phyloP scores from a whole-genome alignment of 305 asterid species.

The Fraxinus xanthoxyloides region DNA sequence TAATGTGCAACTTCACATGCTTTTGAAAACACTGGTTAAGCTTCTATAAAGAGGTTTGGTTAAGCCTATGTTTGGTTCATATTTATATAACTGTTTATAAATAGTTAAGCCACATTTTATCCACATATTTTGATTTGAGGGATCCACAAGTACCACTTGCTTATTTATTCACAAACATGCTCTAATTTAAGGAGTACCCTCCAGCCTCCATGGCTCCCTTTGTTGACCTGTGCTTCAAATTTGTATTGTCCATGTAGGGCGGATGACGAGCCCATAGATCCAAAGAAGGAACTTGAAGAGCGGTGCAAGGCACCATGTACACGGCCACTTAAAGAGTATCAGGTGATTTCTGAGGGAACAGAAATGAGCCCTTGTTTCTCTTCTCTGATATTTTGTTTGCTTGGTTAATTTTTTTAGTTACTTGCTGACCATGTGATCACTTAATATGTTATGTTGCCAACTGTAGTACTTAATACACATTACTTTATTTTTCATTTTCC shows the following conservation, averaged over 20 bases:
- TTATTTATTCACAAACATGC: background rate
- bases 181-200: background rate
- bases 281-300: conserved; percentile 53
- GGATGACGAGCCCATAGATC: conserved; percentile 60
- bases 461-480: conserved; percentile 4
- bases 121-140: background rate
- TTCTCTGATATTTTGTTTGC: background rate
- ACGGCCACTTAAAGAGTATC: conserved; percentile 57
- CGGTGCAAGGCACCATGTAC: conserved; percentile 68
- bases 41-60: background rate
- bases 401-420: background rate
- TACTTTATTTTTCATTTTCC: background rate
- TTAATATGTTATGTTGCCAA: background rate
- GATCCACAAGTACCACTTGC: background rate
- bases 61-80: background rate
- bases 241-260: conserved; percentile 37
- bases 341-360: conserved; percentile 29
- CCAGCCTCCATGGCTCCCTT: background rate
- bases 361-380: background rate
- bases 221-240: background rate
- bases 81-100: no score
- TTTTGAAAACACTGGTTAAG: background rate
- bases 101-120: background rate
- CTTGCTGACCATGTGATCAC: background rate
- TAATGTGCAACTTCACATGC: background rate